phyloP scores from a whole-genome alignment of 2,329 filamentous ascomycete species.

The Sclerotinia nivalis region DNA sequence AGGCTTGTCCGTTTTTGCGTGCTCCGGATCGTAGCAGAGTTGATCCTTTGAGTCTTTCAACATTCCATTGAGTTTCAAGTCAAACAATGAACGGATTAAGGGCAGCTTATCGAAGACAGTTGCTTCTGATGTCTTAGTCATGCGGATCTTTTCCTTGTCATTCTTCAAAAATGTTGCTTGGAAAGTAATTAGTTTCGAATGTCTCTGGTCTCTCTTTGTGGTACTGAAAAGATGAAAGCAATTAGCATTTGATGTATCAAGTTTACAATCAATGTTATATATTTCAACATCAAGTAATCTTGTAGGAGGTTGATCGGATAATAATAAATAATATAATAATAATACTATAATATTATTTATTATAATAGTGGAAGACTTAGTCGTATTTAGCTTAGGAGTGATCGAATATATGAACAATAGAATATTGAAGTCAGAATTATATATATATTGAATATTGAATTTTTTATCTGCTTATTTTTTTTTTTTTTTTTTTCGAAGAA shows the following conservation, averaged over 20 bases:
- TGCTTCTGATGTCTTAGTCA: background rate
- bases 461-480: too few relatives aligned
- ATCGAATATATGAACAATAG: too few relatives aligned
- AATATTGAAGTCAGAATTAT: too few relatives aligned
- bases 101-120: background rate
- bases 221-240: background rate
- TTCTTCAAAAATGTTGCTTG: background rate
- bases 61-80: background rate
- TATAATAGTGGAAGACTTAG: too few relatives aligned
- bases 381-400: too few relatives aligned
- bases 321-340: too few relatives aligned
- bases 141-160: background rate
- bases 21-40: background rate
- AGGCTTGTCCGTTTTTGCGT: background rate
- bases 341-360: too few relatives aligned
- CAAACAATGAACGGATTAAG: background rate
- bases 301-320: too few relatives aligned
- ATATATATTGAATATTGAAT: too few relatives aligned
- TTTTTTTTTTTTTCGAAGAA: too few relatives aligned
- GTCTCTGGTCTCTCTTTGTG: background rate
- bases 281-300: too few relatives aligned
- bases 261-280: background rate
- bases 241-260: background rate
- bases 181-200: background rate
- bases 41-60: background rate